These are phyloP conservation scores for Helicostylum pulchrum DNA, from an alignment of 192 early-diverging fungal genomes.

Conservation along the genomic window DNA sequence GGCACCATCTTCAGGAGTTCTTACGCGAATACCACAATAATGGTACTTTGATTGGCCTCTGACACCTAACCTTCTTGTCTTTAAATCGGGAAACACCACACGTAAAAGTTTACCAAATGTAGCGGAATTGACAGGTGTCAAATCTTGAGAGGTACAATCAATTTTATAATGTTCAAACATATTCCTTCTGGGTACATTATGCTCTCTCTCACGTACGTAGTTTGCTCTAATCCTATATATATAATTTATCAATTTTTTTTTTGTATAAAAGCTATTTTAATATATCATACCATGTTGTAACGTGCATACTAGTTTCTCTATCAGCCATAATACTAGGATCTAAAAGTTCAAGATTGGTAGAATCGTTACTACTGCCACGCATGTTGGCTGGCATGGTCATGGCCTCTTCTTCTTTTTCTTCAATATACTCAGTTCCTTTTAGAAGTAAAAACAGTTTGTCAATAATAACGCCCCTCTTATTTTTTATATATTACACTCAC, in stretches of 20 bases:
- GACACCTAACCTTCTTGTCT: conserved; percentile 47
- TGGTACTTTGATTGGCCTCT: conserved; percentile 50
- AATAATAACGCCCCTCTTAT: too few species aligned
- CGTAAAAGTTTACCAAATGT: conserved; percentile 52
- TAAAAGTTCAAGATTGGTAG: not conserved
- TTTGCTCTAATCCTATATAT: conserved; percentile 38
- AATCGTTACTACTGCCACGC: too few species aligned
- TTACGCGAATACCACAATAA: conserved; percentile 42
- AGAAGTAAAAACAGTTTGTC: too few species aligned
- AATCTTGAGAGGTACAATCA: conserved; percentile 31
- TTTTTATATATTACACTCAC: too few species aligned
- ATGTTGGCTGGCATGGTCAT: too few species aligned
- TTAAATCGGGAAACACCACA: conserved; percentile 45
- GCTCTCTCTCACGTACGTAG: conserved; percentile 38
- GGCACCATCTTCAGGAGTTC: not conserved
- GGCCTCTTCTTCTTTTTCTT: too few species aligned
- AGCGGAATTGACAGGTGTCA: conserved; percentile 49
- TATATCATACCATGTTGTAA: conserved; percentile 10
- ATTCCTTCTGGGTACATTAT: conserved; percentile 41
- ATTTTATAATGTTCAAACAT: conserved; percentile 47
- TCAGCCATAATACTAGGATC: conserved; percentile 4
- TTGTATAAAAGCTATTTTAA: not conserved
- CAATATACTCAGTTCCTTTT: too few species aligned
- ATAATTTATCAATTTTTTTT: not conserved
- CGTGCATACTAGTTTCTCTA: conserved; percentile 10